phyloP scores from a whole-genome alignment of 169 alveolate species.

The Plasmodium relictum region DNA sequence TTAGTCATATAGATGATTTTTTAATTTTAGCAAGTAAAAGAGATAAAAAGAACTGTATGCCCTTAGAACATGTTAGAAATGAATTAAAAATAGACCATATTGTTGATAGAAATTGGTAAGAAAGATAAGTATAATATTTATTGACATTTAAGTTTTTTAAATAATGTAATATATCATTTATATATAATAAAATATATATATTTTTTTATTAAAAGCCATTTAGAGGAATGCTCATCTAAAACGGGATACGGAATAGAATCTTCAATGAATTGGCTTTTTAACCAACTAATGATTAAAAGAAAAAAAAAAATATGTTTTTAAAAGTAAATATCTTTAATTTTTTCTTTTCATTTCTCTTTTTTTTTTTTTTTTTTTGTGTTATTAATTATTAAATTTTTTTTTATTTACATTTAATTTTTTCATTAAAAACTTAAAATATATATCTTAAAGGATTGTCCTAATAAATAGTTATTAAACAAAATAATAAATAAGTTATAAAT shows the following conservation, averaged over 20 bases:
- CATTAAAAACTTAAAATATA: too few relatives aligned
- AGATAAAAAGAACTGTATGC: conserved; percentile 58
- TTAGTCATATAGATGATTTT: conserved; percentile 28
- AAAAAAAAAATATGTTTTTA: conserved; percentile 31
- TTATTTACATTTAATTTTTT: background rate
- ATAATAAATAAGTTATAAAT: too few relatives aligned
- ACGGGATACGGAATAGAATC: conserved; percentile 59
- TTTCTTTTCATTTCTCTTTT: background rate
- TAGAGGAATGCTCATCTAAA: conserved; percentile 69
- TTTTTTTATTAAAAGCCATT: conserved; percentile 21
- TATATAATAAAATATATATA: too few relatives aligned
- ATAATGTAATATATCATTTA: too few relatives aligned
- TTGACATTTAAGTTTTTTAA: too few relatives aligned
- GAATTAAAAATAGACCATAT: conserved; percentile 62
- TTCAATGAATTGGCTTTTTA: conserved; percentile 67
- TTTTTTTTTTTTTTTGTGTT: too few relatives aligned
- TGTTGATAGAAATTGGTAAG: conserved; percentile 73
- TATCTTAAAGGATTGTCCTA: too few relatives aligned
- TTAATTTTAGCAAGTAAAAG: conserved; percentile 45
- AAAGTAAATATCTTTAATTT: background rate
- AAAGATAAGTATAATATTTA: too few relatives aligned
- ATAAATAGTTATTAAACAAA: too few relatives aligned
- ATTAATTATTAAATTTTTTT: background rate
- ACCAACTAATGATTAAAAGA: conserved; percentile 44
- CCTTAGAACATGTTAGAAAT: conserved; percentile 31